A percentile compares a stretch with the other conserved stretches of the same genome.
These are phyloP conservation scores for Nannochloris sp. DNA, from an alignment of 139 green algal genomes.

Conservation along the genomic window DNA sequence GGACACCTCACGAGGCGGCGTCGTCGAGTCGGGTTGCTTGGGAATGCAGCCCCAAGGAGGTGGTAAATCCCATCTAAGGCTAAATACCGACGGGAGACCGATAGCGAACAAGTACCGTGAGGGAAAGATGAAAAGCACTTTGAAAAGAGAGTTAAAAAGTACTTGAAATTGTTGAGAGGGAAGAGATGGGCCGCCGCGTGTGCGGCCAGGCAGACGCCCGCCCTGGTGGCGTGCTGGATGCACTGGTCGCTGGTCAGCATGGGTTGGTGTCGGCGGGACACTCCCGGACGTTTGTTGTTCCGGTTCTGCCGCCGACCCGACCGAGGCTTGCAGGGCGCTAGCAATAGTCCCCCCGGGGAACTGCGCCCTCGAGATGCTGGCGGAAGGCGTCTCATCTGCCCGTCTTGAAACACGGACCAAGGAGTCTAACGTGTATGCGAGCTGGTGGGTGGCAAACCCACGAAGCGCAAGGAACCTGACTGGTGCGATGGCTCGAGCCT, in stretches of 20 bases:
- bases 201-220: conserved; percentile 61
- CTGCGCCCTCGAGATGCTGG: conserved; percentile 72
- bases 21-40: conserved; percentile 84
- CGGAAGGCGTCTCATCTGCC: conserved; percentile 65
- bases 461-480: conserved; percentile 84
- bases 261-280: conserved; percentile 60
- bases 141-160: conserved; percentile 96
- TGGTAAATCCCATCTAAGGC: conserved; percentile 91
- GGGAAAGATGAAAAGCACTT: conserved; percentile 96
- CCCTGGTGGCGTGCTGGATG: conserved; percentile 51
- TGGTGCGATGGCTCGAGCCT: conserved; percentile 59
- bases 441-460: conserved; percentile 80
- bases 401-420: conserved; percentile 97
- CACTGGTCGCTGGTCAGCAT: conserved; percentile 72
- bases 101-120: conserved; percentile 95
- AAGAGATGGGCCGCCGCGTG: conserved; percentile 67
- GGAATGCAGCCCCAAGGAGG: conserved; percentile 85
- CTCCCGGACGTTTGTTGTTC: conserved; percentile 40
- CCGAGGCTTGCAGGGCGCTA: conserved; percentile 59
- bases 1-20: conserved; percentile 57
- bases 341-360: conserved; percentile 44
- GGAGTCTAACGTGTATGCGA: conserved; percentile 91
- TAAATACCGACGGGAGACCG: conserved; percentile 88
- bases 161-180: conserved; percentile 89
- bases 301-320: conserved; percentile 45